Percentiles rank a stretch among this genome's conserved stretches.
These are phyloP conservation scores for Cicer bijugum DNA, from an alignment of 306 rosid genomes.

Conservation along the genomic window DNA sequence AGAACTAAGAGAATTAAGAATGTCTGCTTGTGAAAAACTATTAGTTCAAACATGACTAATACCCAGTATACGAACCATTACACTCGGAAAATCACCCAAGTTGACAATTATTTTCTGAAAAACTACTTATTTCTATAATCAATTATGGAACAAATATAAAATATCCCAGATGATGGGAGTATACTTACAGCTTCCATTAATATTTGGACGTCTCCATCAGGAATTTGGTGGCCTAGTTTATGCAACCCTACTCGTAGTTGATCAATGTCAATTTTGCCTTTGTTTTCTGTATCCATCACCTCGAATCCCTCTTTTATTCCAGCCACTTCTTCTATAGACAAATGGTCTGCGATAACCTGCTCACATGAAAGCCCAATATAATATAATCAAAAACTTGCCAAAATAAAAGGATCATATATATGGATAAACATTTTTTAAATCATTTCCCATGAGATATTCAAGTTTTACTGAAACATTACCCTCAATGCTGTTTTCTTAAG, in stretches of 20 bases:
- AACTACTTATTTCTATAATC: slow-evolving; percentile 22
- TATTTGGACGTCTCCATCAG: slow-evolving; percentile 79
- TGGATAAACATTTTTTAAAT: slow-evolving; percentile 29
- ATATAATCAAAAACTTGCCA: slow-evolving; percentile 1
- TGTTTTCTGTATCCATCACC: slow-evolving; percentile 70
- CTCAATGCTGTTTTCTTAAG: slow-evolving; percentile 93
- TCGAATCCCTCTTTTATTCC: slow-evolving; percentile 83
- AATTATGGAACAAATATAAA: slow-evolving; percentile 25
- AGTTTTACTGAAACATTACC: slow-evolving; percentile 58
- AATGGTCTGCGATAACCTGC: slow-evolving; percentile 89
- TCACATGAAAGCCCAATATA: slow-evolving; percentile 41
- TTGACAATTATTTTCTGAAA: slow-evolving; percentile 40
- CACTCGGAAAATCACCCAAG: not conserved
- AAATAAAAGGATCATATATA: slow-evolving; percentile 4
- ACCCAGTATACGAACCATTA: too few species aligned
- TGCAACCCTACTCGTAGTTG: slow-evolving; percentile 77
- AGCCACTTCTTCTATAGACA: slow-evolving; percentile 88
- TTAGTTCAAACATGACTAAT: not conserved
- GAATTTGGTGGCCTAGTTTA: slow-evolving; percentile 84
- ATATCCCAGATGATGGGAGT: slow-evolving; percentile 20
- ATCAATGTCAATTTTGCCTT: slow-evolving; percentile 72
- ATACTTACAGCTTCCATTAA: slow-evolving; percentile 90
- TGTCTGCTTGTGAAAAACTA: slow-evolving; percentile 20
- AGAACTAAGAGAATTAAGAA: slow-evolving; percentile 13
- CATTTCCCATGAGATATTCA: slow-evolving; percentile 21